phyloP scores from a whole-genome alignment of 352 stramenopile genomes.

The Globisporangium nunn region DNA sequence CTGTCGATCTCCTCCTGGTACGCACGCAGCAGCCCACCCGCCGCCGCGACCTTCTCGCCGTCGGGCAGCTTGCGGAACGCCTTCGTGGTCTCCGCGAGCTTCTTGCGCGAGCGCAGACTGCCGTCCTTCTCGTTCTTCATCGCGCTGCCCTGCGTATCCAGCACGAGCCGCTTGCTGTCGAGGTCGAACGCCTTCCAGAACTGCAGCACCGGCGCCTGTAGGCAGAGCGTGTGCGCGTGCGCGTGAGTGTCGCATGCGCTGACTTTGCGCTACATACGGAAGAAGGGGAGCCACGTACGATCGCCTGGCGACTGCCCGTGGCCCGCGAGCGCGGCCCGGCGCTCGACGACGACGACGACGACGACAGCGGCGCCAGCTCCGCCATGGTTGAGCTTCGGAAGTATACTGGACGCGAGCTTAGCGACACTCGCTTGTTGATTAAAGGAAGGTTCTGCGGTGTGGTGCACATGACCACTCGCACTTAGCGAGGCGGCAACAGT shows the following conservation, averaged over 20 bases:
- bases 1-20: slow-evolving; percentile 92
- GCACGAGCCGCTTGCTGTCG: slow-evolving; percentile 74
- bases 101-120: slow-evolving; percentile 73
- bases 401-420: not conserved
- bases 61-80: slow-evolving; percentile 70
- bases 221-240: not conserved
- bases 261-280: not conserved
- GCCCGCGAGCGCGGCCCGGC: slow-evolving; percentile 9
- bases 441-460: not conserved
- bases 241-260: not conserved
- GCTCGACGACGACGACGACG: not conserved
- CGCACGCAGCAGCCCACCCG: slow-evolving; percentile 66
- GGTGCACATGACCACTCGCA: not conserved
- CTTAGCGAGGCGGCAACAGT: not conserved
- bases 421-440: not conserved
- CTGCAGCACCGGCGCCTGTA: slow-evolving; percentile 54
- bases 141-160: slow-evolving; percentile 66
- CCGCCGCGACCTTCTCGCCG: slow-evolving; percentile 53
- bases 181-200: slow-evolving; percentile 87
- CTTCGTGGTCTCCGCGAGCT: slow-evolving; percentile 82
- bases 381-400: not conserved
- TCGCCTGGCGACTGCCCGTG: slow-evolving; percentile 19
- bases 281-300: slow-evolving; percentile 15
- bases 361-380: not conserved
- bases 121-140: slow-evolving; percentile 85